Evolutionary conservation across 1,284 basidiomycete genomes (phyloP).

Genomic region (Bjerkandera adusta): DNA sequence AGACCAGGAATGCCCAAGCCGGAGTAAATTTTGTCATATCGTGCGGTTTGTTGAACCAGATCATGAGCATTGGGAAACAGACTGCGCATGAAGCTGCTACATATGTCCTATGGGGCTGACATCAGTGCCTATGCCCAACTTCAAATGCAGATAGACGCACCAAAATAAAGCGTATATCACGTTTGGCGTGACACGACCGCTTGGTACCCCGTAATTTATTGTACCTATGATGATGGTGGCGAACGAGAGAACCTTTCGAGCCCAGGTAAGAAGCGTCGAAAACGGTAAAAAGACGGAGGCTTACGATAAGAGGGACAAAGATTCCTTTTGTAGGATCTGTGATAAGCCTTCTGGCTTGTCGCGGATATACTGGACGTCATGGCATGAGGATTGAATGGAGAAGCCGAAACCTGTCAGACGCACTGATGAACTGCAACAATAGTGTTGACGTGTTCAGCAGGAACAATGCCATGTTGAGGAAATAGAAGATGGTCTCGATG

Average conservation of each 20-base stretch:
- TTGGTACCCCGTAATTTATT: constrained; percentile 42
- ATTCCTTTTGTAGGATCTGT: constrained; percentile 44
- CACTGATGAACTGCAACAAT: constrained; percentile 40
- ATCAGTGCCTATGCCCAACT: neutral
- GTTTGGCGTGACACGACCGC: constrained; percentile 30
- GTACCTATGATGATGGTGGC: constrained; percentile 49
- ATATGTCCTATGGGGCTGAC: constrained; percentile 36
- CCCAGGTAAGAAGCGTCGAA: neutral
- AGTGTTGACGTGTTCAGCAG: constrained; percentile 41
- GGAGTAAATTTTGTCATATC: constrained; percentile 45
- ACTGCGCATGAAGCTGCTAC: constrained; percentile 37
- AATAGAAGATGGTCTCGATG: constrained; percentile 45
- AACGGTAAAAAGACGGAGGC: constrained; percentile 8
- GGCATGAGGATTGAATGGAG: neutral
- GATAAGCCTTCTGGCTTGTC: constrained; percentile 38
- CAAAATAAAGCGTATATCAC: constrained; percentile 43
- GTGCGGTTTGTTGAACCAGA: constrained; percentile 49
- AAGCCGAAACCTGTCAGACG: constrained; percentile 13
- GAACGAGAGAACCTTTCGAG: constrained; percentile 40
- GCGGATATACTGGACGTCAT: constrained; percentile 37
- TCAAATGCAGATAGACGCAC: constrained; percentile 25
- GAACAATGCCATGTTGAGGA: constrained; percentile 44
- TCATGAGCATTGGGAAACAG: constrained; percentile 49
- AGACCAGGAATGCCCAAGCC: constrained; percentile 47
- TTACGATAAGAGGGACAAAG: constrained; percentile 44